Evolutionary conservation across 441 rosid species (phyloP), one percentile per base, ranked within the genome.

Genomic region (Corymbia citriodora): DNA sequence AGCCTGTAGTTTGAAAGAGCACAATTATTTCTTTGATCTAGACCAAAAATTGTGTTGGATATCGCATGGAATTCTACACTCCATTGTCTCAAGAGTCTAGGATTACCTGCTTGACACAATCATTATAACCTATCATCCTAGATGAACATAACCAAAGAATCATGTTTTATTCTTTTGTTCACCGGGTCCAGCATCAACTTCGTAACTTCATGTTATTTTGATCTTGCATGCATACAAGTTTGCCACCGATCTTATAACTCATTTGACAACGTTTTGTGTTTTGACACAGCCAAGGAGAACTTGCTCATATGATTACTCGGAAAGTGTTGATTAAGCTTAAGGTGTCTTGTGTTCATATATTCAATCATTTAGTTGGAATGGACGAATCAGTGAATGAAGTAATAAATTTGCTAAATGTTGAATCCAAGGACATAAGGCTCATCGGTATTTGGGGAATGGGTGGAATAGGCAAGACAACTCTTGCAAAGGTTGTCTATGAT

Each of bases 131-230:
- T 21, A 55, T 9, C 5, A 33, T 25, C 15, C 31, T 61, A 25
- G 68, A 61, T n/a, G 68, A 61, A 11, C 31, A 61, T 0, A 63
- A 63, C 36, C 2, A 6, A 5, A 29, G 33, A 29, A 65, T 65
- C 36, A 14, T n/a, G 36, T n/a, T 2, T 65, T 65, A 7, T n/a
- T n/a, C 72, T 65, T 63, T 3, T n/a, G 36, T 65, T 65, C 3
- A 0, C 0, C 13, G 0, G 5, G 72, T 2, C 0, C 3, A 7
- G 10, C 19, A 7, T 65, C 72, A 29, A 65, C 0, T 65, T 29
- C 0, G 3, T 65, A 65, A 14, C 19, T 65, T 65, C 72, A n/a
- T n/a, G 72, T 65, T n/a, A 0, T n/a, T 65, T 27, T 63, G 70
- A 63, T 29, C 68, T 61, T 61, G 55, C 55, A 54, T 16, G 55